Evolutionary conservation across 495 filamentous ascomycete genomes (phyloP), one percentile per base, ranked within the genome.

Genomic region (Penicillium waksmanii): DNA sequence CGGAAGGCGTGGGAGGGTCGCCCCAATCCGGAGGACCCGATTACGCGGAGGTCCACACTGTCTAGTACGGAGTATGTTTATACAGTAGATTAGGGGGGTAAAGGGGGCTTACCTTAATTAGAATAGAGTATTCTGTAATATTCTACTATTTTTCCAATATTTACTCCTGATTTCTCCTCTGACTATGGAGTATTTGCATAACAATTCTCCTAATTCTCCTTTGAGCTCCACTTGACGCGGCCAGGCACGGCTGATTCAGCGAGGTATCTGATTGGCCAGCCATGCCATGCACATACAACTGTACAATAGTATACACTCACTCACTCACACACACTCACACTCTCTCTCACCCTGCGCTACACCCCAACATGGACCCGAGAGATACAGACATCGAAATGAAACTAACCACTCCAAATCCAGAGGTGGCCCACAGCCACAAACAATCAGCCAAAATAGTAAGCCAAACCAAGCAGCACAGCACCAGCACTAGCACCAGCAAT

Each of bases 1-100:
- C 43, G 49, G 48, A 57, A 61, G 49, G 42, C 62, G 50, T 51
- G 42, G 51, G 10, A 53, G 51, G 59, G 57, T 43, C 35, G 31
- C 51, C 50, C 67, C 55, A 68, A 70, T 70, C 67, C 65, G 65
- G 65, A 49, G 60, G 13, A 55, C 60, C 67, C 62, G 65, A 67
- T 67, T 64, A 60, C 55, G 40, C 8, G 40, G 11, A 18, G 17
- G 6, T 18, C 13, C 15, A 43, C 35, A 38, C 3, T 19, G 3
- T 15, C 10, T 7, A 38, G 35, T 38, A 11, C 8, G 3, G 34
- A 12, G 34, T 8, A 38, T 38, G 4, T 5, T 3, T 27, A 27
- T 5, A 27, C 0, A 27, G 25, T 27, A 27, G 25, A 27, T 27
- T 27, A 27, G 25, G 25, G 25, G 25, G 6, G 25, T 27, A 27